phyloP scores from a whole-genome alignment of 2,329 filamentous ascomycete genomes.

The Pseudogymnoascus sp. region DNA sequence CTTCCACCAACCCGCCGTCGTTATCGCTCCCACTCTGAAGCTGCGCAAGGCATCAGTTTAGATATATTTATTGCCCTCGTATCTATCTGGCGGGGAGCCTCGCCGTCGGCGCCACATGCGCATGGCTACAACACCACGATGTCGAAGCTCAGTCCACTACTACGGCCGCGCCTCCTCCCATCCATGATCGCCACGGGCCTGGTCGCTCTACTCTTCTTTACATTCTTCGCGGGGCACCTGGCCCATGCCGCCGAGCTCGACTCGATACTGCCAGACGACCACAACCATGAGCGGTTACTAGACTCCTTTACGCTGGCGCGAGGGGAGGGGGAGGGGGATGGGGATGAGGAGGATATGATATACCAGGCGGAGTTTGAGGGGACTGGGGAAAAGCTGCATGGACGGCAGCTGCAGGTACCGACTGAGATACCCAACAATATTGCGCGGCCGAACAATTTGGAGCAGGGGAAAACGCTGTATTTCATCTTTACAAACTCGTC shows the following conservation, averaged over 20 bases:
- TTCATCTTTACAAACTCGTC: slow-evolving; percentile 56
- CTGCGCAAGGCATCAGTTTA: not conserved
- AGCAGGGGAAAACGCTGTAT: slow-evolving; percentile 52
- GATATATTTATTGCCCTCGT: not conserved
- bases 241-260: slow-evolving; percentile 54
- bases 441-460: slow-evolving; percentile 50
- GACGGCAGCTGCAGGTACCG: not conserved
- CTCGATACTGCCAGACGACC: slow-evolving; percentile 36
- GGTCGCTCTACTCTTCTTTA: slow-evolving; percentile 52
- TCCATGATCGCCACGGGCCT: slow-evolving; percentile 55
- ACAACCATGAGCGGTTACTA: slow-evolving; percentile 40
- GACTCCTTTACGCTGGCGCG: slow-evolving; percentile 16
- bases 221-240: slow-evolving; percentile 50
- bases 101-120: not conserved
- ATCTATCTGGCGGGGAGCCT: slow-evolving; percentile 1
- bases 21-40: not conserved
- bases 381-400: not conserved
- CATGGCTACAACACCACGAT: slow-evolving; percentile 20
- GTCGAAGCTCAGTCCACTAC: slow-evolving; percentile 54
- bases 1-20: not conserved
- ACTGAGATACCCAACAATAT: slow-evolving; percentile 50
- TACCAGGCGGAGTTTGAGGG: slow-evolving; percentile 17
- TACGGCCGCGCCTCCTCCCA: slow-evolving; percentile 65
- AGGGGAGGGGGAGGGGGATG: slow-evolving; percentile 26
- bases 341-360: slow-evolving; percentile 23